Evolutionary conservation across 257 asterid genomes (phyloP).

Genomic region (Jacaranda mimosifolia): DNA sequence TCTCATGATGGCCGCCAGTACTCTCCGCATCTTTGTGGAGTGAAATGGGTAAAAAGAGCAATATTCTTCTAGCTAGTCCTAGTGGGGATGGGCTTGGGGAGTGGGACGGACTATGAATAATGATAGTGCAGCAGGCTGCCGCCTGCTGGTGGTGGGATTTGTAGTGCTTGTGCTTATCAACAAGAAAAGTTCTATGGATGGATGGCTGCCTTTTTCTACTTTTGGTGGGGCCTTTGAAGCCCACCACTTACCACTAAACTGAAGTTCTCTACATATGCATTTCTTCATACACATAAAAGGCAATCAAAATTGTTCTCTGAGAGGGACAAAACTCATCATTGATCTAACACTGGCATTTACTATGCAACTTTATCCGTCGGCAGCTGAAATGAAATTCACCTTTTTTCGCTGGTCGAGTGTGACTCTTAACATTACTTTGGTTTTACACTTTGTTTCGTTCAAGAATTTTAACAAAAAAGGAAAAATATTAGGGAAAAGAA

Average conservation of each 20-base stretch:
- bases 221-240: neutral
- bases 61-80: neutral
- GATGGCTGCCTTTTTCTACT: neutral
- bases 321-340: no score
- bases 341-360: no score
- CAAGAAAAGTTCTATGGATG: neutral
- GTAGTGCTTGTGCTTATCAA: slow-evolving; percentile 30
- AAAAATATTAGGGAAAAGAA: no score
- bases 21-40: slow-evolving; percentile 32
- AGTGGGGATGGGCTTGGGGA: neutral
- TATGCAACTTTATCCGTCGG: no score
- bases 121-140: neutral
- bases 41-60: neutral
- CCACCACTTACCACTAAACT: neutral
- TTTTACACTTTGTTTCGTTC: no score
- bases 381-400: no score
- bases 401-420: no score
- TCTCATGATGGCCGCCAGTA: slow-evolving; percentile 36
- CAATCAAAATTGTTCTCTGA: no score
- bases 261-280: no score
- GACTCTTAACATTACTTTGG: no score
- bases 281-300: no score
- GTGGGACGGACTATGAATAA: neutral
- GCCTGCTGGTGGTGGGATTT: neutral
- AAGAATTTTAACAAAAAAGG: no score